phyloP scores from a whole-genome alignment of 169 alveolate species.

The Eimeria brunetti region DNA sequence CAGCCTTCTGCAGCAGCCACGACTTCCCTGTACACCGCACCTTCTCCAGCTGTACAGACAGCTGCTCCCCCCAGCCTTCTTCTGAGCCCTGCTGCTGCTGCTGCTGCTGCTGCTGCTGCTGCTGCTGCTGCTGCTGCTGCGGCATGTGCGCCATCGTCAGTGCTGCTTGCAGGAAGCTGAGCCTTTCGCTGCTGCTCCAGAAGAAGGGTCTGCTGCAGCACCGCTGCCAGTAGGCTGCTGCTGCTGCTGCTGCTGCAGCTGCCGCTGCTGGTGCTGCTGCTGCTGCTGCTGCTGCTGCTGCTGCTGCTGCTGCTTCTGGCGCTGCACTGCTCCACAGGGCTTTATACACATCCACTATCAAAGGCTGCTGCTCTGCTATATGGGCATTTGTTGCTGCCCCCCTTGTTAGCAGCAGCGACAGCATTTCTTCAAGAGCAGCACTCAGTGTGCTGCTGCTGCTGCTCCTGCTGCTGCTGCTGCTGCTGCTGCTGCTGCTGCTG shows the following conservation, averaged over 20 bases:
- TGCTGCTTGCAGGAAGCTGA: constrained; percentile 37
- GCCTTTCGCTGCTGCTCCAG: constrained; percentile 17
- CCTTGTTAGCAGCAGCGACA: not conserved
- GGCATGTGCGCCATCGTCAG: too few relatives aligned
- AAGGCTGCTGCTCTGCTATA: too few relatives aligned
- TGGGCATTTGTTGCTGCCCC: not conserved
- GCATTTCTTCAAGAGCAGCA: not conserved
- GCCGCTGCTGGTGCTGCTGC: not conserved
- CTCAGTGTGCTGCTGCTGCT: not conserved
- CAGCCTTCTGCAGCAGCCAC: constrained; percentile 43
- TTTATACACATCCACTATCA: too few relatives aligned
- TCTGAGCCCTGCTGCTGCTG: too few relatives aligned
- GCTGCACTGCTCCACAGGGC: too few relatives aligned
- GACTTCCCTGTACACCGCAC: not conserved
- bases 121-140: too few relatives aligned
- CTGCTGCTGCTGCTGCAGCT: not conserved
- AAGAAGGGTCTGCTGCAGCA: constrained; percentile 7
- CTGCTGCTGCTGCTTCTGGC: not conserved
- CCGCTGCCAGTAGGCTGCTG: not conserved
- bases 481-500: constrained; percentile 44
- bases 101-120: too few relatives aligned
- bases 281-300: not conserved
- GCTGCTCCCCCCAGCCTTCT: constrained; percentile 4
- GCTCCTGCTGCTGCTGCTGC: not conserved
- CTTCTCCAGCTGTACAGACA: not conserved